phyloP scores from a whole-genome alignment of 1,139 yeast genomes.

The Blastobotrys proliferans region DNA sequence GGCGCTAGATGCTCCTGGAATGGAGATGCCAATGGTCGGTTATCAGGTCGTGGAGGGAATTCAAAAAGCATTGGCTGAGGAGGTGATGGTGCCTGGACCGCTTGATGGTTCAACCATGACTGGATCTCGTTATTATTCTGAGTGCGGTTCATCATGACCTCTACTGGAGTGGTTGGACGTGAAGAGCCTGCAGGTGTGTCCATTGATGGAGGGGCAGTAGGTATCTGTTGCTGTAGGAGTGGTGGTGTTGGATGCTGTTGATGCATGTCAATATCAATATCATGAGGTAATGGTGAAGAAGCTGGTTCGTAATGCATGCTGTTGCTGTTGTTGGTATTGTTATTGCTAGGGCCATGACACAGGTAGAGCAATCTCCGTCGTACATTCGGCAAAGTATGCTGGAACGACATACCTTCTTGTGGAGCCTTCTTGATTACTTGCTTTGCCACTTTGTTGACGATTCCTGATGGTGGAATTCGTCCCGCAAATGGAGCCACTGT shows the following conservation, averaged over 20 bases:
- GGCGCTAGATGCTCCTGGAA: constrained; percentile 25
- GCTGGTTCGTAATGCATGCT: not conserved
- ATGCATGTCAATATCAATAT: no score
- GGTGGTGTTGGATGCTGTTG: no score
- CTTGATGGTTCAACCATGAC: constrained; percentile 14
- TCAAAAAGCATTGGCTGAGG: constrained; percentile 7
- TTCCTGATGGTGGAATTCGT: constrained; percentile 35
- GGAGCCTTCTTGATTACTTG: constrained; percentile 30
- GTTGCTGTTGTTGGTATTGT: not conserved
- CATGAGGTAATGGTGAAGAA: no score
- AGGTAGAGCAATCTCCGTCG: constrained; percentile 32
- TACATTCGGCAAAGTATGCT: constrained; percentile 32
- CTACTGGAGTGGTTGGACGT: constrained; percentile 10
- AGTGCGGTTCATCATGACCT: not conserved
- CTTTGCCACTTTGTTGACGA: constrained; percentile 36
- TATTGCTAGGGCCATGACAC: constrained; percentile 16
- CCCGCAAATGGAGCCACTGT: constrained; percentile 37
- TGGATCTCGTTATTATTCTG: constrained; percentile 10
- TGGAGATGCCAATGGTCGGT: constrained; percentile 28
- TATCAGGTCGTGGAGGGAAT: constrained; percentile 12
- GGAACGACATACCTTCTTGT: constrained; percentile 27
- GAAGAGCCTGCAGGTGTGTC: constrained; percentile 15
- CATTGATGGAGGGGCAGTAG: not conserved
- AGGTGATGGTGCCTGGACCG: constrained; percentile 14
- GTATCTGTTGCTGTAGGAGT: not conserved